Percentiles rank a stretch among this genome's conserved stretches.
Evolutionary conservation across 805 yeast species (phyloP).

Genomic region (Cyberlindnera xylosilytica): DNA sequence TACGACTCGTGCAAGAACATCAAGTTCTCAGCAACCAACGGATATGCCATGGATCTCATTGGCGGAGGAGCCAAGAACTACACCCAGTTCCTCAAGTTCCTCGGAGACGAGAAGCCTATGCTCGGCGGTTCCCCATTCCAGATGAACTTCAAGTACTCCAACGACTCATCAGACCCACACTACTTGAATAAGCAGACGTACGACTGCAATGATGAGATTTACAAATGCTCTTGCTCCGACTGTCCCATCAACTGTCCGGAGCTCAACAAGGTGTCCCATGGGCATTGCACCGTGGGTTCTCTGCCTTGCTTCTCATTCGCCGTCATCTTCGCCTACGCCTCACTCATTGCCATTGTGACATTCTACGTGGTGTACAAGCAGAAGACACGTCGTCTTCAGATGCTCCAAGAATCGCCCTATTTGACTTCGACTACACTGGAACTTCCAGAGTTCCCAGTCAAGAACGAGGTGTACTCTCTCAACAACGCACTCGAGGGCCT

Average conservation of each 20-base stretch:
- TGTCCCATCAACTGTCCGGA: conserved; percentile 79
- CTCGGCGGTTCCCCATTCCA: conserved; percentile 96
- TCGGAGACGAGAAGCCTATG: conserved; percentile 92
- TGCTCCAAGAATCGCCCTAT: conserved; percentile 43
- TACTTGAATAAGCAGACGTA: conserved; percentile 23
- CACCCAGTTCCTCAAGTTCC: conserved; percentile 70
- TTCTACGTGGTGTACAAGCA: conserved; percentile 24
- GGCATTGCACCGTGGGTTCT: conserved; percentile 52
- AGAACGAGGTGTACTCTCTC: conserved; percentile 40
- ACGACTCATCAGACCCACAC: conserved; percentile 14
- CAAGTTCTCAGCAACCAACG: conserved; percentile 92
- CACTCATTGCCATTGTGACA: conserved; percentile 25
- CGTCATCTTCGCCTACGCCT: conserved; percentile 49
- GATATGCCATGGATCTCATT: conserved; percentile 92
- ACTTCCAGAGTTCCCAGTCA: conserved; percentile 16
- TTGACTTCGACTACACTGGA: conserved; percentile 25
- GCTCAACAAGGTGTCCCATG: conserved; percentile 44
- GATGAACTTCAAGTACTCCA: conserved; percentile 65
- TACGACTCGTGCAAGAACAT: conserved; percentile 85
- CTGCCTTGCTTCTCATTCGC: conserved; percentile 74
- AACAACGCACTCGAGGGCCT: conserved; percentile 45
- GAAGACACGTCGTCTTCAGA: conserved; percentile 27
- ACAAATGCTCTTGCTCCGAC: conserved; percentile 87
- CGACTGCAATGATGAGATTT: conserved; percentile 58
- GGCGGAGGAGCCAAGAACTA: conserved; percentile 95